Base-by-base conservation (phyloP, 305 asterid genomes). In the Withania somnifera region DNA sequence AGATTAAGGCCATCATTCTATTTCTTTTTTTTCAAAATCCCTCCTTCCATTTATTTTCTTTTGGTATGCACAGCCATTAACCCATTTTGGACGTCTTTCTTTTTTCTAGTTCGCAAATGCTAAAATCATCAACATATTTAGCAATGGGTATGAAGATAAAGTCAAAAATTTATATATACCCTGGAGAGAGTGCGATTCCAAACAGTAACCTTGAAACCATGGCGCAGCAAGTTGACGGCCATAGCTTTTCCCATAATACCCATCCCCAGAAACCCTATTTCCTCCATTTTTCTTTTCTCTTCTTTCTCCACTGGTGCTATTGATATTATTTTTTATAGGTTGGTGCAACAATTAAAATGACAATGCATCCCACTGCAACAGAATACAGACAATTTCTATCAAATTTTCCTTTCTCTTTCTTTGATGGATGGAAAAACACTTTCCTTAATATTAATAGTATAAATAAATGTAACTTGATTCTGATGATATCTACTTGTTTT, bases 181-280 rank as follows among this genome's bases (percentile, higher is more conserved):
- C 91, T 85, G 60, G 97, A 91, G 40, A 90, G 91, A 79, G 98
- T 93, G 90, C 98, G 97, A 83, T 95, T 95, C 98, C 98, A 95
- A 79, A 95, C 98, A 82, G 98, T 95, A 87, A 95, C 87, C 91
- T 95, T 95, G 71, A 91, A 95, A 26, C 98, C 98, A 90, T 90
- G 95, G 84, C 92, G 92, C 28, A 95, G 93, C 94, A 95, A 91
- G 89, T 93, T 93, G 89, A 91, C 87, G 22, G 98, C 88, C 98
- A 95, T 95, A 26, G 98, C 98, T 84, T 91, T 93, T 64, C 98
- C 98, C 98, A 95, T 95, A 83, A 95, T 93, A 42, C 98, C 98
- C 89, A 93, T 84, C 34, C 98, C 98, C 86, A 95, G 84, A 80
- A 95, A 93, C 85, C 98, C 98, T 73, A 95, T 91, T 84, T 91